Evolutionary conservation across 805 yeast species (phyloP).

Genomic region (Candida namnaoensis): DNA sequence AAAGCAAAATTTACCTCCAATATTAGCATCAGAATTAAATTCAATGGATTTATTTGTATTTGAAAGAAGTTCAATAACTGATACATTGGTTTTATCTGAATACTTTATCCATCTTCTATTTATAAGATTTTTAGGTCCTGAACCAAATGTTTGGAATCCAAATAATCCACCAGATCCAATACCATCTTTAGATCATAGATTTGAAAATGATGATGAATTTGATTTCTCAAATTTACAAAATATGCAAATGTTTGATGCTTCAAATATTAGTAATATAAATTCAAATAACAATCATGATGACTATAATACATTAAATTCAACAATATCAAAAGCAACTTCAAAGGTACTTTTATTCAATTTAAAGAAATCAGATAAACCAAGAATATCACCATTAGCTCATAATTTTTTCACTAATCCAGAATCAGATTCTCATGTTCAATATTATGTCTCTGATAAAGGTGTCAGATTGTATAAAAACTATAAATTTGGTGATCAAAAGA

Average conservation of each 20-base stretch:
- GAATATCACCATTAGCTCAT: slow-evolving; percentile 62
- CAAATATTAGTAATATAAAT: background rate
- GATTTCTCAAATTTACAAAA: slow-evolving; percentile 21
- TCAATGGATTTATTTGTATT: slow-evolving; percentile 64
- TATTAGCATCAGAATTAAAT: slow-evolving; percentile 52
- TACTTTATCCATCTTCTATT: slow-evolving; percentile 62
- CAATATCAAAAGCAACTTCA: background rate
- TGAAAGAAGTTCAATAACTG: slow-evolving; percentile 54
- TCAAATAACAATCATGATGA: background rate
- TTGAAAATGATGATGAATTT: slow-evolving; percentile 24
- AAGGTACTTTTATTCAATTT: background rate
- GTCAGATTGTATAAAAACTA: slow-evolving; percentile 46
- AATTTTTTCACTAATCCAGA: slow-evolving; percentile 82
- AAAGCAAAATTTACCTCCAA: slow-evolving; percentile 26
- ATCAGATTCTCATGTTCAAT: slow-evolving; percentile 74
- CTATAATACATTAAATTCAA: no score
- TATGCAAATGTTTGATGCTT: no score
- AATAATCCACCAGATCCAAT: slow-evolving; percentile 40
- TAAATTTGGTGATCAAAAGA: slow-evolving; percentile 20
- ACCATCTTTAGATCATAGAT: slow-evolving; percentile 25
- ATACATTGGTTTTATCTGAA: slow-evolving; percentile 51
- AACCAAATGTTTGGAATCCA: slow-evolving; percentile 67
- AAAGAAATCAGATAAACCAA: slow-evolving; percentile 6
- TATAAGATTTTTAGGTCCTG: slow-evolving; percentile 49
- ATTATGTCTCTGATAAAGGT: slow-evolving; percentile 61